Percentiles rank a stretch among this genome's conserved stretches.
Evolutionary conservation across 164 flowering plant species (phyloP).

Genomic region (Vitis riparia): DNA sequence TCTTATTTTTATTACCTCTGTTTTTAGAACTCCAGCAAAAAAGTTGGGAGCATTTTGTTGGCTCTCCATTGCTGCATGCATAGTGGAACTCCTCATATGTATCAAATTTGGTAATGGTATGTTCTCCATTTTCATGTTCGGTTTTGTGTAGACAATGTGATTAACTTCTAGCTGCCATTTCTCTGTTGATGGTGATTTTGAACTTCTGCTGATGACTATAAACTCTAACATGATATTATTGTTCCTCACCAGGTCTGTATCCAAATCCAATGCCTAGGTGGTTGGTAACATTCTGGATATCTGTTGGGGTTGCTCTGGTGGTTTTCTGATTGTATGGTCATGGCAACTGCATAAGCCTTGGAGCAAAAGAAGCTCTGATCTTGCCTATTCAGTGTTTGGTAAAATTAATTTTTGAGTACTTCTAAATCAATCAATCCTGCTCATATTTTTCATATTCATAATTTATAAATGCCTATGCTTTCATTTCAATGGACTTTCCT

Average conservation of each 20-base stretch:
- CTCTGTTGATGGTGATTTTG: no score
- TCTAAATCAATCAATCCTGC: conserved; percentile 34
- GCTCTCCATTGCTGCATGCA: conserved; percentile 94
- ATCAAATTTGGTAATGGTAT: conserved; percentile 97
- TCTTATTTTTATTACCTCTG: not conserved
- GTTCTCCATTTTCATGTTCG: conserved; percentile 1
- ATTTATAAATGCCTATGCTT: conserved; percentile 49
- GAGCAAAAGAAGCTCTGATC: conserved; percentile 54
- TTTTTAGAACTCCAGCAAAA: conserved; percentile 42
- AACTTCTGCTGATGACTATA: no score
- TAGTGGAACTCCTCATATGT: conserved; percentile 93
- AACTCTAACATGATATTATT: not conserved
- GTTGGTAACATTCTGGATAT: conserved; percentile 74
- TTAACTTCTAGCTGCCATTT: no score
- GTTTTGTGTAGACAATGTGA: no score
- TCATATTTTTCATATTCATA: conserved; percentile 37
- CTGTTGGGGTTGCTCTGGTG: conserved; percentile 44
- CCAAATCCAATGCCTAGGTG: conserved; percentile 82
- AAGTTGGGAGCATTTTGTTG: conserved; percentile 95
- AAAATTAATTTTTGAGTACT: conserved; percentile 40
- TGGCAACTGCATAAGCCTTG: conserved; percentile 66
- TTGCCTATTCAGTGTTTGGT: conserved; percentile 7
- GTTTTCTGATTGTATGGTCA: conserved; percentile 64
- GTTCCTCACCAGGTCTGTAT: conserved; percentile 59
- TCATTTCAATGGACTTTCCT: no score